These are phyloP conservation scores for Themeda triandra DNA, from an alignment of 176 grass and related monocot species.

Conservation along the genomic window DNA sequence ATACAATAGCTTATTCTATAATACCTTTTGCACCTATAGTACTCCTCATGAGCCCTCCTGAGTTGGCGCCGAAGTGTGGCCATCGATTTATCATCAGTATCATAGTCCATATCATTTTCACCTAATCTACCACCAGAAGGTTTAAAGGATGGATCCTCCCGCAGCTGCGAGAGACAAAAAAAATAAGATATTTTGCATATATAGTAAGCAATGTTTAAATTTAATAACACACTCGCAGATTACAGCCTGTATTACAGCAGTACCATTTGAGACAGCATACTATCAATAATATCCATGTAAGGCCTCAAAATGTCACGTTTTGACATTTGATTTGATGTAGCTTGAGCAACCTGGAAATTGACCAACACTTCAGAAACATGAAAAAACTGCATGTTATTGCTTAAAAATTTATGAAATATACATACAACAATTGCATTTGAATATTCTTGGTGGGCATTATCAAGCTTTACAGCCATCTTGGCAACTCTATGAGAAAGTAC, in stretches of 20 bases:
- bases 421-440: slow-evolving; percentile 98
- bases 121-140: slow-evolving; percentile 96
- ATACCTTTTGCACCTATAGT: slow-evolving; percentile 98
- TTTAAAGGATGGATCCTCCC: slow-evolving; percentile 91
- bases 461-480: slow-evolving; percentile 96
- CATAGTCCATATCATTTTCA: slow-evolving; percentile 99
- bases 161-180: slow-evolving; percentile 52
- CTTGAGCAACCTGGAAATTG: slow-evolving; percentile 86
- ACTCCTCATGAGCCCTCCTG: slow-evolving; percentile 92
- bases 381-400: background rate
- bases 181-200: slow-evolving; percentile 8
- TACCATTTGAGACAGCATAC: slow-evolving; percentile 96
- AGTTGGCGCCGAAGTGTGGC: slow-evolving; percentile 89
- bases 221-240: slow-evolving; percentile 9
- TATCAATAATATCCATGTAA: slow-evolving; percentile 98
- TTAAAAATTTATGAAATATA: slow-evolving; percentile 17
- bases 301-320: slow-evolving; percentile 91
- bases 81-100: slow-evolving; percentile 99
- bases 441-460: slow-evolving; percentile 95
- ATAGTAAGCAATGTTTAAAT: background rate
- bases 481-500: slow-evolving; percentile 89
- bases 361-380: slow-evolving; percentile 9
- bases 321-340: slow-evolving; percentile 99
- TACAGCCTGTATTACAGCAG: no score
- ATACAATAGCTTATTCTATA: background rate